A percentile compares a stretch with the other conserved stretches of the same genome.
These are phyloP conservation scores for Pisolithus microcarpus DNA, from an alignment of 768 basidiomycete genomes.

Conservation along the genomic window DNA sequence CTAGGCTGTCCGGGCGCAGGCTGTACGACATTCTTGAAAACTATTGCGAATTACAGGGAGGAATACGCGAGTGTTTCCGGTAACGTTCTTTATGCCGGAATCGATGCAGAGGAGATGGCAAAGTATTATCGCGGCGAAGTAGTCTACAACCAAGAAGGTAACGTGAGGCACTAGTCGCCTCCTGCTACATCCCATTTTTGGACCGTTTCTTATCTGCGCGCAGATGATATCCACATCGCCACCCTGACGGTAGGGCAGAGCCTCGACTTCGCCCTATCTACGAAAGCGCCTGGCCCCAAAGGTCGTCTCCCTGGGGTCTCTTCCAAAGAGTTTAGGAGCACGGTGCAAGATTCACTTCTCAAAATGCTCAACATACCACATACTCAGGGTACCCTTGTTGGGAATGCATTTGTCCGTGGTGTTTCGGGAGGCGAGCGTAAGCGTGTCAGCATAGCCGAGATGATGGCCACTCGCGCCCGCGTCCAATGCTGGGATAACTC, in stretches of 20 bases:
- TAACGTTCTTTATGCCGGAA: slow-evolving; percentile 77
- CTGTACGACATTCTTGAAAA: slow-evolving; percentile 81
- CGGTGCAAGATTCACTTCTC: slow-evolving; percentile 57
- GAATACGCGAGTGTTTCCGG: slow-evolving; percentile 61
- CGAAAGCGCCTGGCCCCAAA: slow-evolving; percentile 69
- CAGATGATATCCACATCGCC: slow-evolving; percentile 77
- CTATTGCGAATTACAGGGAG: slow-evolving; percentile 68
- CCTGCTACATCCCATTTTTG: background rate
- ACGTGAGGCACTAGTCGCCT: background rate
- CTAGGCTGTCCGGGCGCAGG: slow-evolving; percentile 80
- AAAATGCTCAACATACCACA: slow-evolving; percentile 81
- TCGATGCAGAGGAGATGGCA: slow-evolving; percentile 66
- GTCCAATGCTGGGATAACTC: slow-evolving; percentile 82
- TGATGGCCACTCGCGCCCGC: slow-evolving; percentile 75
- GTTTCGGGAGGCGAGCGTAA: slow-evolving; percentile 79
- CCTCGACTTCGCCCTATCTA: slow-evolving; percentile 60
- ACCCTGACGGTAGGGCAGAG: slow-evolving; percentile 79
- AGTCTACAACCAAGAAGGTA: slow-evolving; percentile 72
- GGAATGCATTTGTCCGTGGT: slow-evolving; percentile 80
- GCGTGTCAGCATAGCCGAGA: slow-evolving; percentile 77
- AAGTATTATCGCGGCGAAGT: slow-evolving; percentile 75
- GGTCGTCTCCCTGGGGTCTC: slow-evolving; percentile 65
- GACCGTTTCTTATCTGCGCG: slow-evolving; percentile 1
- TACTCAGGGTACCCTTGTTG: slow-evolving; percentile 71
- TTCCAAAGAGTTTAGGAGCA: slow-evolving; percentile 47